Evolutionary conservation across 768 basidiomycete species (phyloP), one percentile per base, ranked within the genome.

Genomic region (Tephrocybe sp.): DNA sequence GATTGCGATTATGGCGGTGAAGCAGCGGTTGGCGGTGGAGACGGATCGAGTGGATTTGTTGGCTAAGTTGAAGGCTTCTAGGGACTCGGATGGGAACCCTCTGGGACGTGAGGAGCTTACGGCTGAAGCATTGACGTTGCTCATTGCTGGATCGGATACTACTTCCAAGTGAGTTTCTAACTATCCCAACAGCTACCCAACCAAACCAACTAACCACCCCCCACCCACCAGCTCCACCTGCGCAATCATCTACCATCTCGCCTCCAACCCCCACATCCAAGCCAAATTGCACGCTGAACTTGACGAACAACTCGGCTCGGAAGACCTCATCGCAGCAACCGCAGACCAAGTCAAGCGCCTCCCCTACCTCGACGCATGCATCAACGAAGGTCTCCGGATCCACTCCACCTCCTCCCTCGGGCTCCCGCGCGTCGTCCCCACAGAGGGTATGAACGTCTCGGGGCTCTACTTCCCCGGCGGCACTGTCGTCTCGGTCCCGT

Each of bases 111-210:
- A 82, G 58, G 94, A 96, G 63, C 69, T 97, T 49, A 96, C 92
- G 1, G 92, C 92, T 0, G 94, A 97, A 70, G 87, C 88, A 39
- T 68, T 90, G 16, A 92, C 92, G 0, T 81, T 92, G 42, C 76
- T 94, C 14, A 92, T 94, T 56, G 91, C 91, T 5, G 92, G 92
- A 1, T 89, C 87, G 3, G 93, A 97, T 61, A 97, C 93, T 1
- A 96, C 94, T 0, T 93, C 92, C 40, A 97, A 96, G 89, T 91
- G 58, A 53, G 84, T 62, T 17, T 2, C 9, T 14, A 32, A 5
- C 14, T 19, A 19, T 23, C 7, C 4, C 19, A 2, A 6, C n/a
- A 19, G 17, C 35, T 7, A 48, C 20, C 16, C 3, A 23, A 11
- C 8, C 41, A 2, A 39, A 39, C 39, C 10, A 9, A 39, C 6